These are phyloP conservation scores for Vachellia pachyceras DNA, from an alignment of 306 rosid species.

Conservation along the genomic window DNA sequence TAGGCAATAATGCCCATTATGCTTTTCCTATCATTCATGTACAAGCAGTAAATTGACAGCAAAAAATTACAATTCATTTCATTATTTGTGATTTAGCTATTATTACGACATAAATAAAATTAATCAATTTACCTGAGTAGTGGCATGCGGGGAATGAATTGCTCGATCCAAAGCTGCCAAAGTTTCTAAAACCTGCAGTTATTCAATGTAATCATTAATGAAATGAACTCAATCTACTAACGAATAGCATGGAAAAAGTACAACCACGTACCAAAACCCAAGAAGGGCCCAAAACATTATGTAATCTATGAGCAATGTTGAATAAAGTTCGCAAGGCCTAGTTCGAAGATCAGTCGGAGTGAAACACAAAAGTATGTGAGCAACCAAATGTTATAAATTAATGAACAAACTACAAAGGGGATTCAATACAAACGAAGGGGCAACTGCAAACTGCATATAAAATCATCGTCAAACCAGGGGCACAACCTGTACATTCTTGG, in stretches of 20 bases:
- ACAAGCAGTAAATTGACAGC: background rate
- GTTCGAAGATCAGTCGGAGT: constrained; percentile 40
- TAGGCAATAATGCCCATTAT: background rate
- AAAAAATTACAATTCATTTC: background rate
- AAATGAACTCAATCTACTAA: constrained; percentile 12
- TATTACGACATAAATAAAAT: background rate
- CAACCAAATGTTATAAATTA: constrained; percentile 34
- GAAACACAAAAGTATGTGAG: constrained; percentile 20
- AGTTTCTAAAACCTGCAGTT: constrained; percentile 89
- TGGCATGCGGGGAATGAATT: constrained; percentile 96
- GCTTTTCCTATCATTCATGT: background rate
- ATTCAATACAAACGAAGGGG: constrained; percentile 8
- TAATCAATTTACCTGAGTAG: constrained; percentile 75
- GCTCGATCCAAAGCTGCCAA: constrained; percentile 96
- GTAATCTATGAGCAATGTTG: constrained; percentile 95
- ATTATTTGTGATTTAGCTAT: background rate
- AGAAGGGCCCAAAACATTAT: constrained; percentile 95
- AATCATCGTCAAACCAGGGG: constrained; percentile 28
- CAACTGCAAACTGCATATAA: constrained; percentile 26
- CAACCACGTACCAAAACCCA: constrained; percentile 90
- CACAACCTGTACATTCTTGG: constrained; percentile 95
- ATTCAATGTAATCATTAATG: constrained; percentile 31
- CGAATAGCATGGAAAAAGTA: constrained; percentile 25
- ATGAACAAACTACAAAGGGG: constrained; percentile 9
- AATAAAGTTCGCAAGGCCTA: constrained; percentile 98